Base-by-base conservation (phyloP, 306 rosid species). In the Vachellia pachyceras region DNA sequence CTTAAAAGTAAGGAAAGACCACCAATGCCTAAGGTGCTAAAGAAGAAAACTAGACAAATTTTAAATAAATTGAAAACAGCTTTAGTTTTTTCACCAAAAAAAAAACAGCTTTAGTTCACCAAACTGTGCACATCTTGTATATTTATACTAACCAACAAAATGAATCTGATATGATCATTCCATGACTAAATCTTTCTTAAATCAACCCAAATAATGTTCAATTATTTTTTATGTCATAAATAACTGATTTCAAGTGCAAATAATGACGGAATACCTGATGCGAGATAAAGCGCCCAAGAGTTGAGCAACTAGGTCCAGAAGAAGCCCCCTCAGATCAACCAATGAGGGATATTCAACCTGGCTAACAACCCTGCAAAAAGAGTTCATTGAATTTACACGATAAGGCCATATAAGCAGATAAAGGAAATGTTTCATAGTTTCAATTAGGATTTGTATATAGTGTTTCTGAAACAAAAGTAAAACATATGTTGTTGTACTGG, bases 301-400 rank as follows among this genome's bases (percentile, higher is more conserved):
- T 79, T 96, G 99, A 83, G 99, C 99, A 82, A 96, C 99, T 67
- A 96, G 92, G 90, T 96, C 99, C 78, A 96, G 85, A 84, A 96
- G 98, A 83, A 96, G 98, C 58, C 99, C 99, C 74, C 98, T 92
- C 82, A 96, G 79, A 89, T 96, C 99, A 86, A 96, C 98, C 85
- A 96, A 88, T 3, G 99, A 96, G 45, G 99, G 99, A 83, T 96
- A 96, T 76, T 96, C 99, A 81, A 94, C 94, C 86, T 92, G 99
- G 82, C 99, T 96, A 83, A 96, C 99, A 87, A 94, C 97, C 92
- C 99, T 96, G 97, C 86, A 90, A 85, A 60, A 78, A 84, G 71
- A 91, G 84, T 47, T 69, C 54, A 81, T 23, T 73, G 47, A 58
- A 80, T 69, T 87, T 82, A 87, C 69, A 77, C 50, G 77, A 77